Evolutionary conservation across 805 yeast species (phyloP), one percentile per base, ranked within the genome.

Genomic region (Candida anglica): DNA sequence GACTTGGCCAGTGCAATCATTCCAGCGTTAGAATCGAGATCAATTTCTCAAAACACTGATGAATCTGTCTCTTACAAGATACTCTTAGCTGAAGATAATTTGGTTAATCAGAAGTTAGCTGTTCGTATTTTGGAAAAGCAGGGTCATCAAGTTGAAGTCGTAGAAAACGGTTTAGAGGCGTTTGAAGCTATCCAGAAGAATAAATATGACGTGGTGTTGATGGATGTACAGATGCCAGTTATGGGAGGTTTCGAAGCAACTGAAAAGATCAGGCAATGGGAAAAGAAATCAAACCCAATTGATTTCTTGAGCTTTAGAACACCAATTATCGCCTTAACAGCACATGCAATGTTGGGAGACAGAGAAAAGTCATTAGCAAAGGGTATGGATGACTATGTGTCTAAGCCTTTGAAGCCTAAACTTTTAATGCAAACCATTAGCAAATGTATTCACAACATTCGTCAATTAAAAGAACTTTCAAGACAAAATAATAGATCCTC

Each of bases 201-300:
- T 41, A 69, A 72, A 30, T 86, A 80, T 53, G 95, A 86, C 53
- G 89, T 84, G 30, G 83, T 86, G 14, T 71, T 86, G 45, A 86
- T 86, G 96, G 95, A 86, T 63, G 95, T 86, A 28, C 96, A 86
- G 57, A 86, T 86, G 96, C 95, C 95, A 6, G 86, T 85, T 11
- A 87, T 86, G 93, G 95, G 95, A 19, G 96, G 96, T 0, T 86
- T 86, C 56, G 96, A 86, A 52, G 95, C 95, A 2, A 86, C 95
- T 1, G 86, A 81, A 30, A 77, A 79, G 57, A 86, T 86, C 34
- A 69, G 96, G 46, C 87, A 83, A 51, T 86, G 94, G 94, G 96
- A 86, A 59, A 77, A 74, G 64, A 82, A 81, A 58, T 72, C 79
- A 15, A 79, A 81, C 42, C 87, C 89, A 28, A 75, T 77, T 15